Conservation (phyloP, 2,329 filamentous ascomycete species). For the Cordyceps cateniannulata region DNA sequence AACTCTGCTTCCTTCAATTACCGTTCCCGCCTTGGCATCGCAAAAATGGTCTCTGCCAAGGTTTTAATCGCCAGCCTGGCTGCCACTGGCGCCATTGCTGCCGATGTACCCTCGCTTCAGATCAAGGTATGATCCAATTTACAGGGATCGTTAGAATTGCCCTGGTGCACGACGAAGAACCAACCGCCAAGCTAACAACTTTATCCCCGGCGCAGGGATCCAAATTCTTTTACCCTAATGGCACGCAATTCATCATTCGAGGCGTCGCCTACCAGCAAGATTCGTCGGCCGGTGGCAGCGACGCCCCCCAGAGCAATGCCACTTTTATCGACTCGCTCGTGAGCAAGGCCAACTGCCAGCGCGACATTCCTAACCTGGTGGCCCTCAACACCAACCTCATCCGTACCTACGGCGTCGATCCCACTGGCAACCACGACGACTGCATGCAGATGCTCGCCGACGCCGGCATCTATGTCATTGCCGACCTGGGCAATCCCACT, state of each 20-base stretch:
- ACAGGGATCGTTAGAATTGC: not conserved
- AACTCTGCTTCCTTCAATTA: conserved; percentile 13
- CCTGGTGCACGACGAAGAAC: not conserved
- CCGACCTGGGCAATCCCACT: conserved; percentile 77
- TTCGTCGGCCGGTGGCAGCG: conserved; percentile 45
- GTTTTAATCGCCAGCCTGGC: conserved; percentile 30
- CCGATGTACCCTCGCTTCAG: conserved; percentile 50
- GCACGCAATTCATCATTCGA: conserved; percentile 67
- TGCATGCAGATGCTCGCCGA: conserved; percentile 82
- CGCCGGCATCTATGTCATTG: conserved; percentile 90
- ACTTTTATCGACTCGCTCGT: conserved; percentile 77
- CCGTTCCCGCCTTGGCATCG: not conserved
- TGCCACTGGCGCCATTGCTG: conserved; percentile 34
- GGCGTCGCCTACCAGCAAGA: conserved; percentile 95
- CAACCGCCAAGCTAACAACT: not conserved
- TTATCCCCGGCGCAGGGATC: conserved; percentile 45
- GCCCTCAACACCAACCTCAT: conserved; percentile 85
- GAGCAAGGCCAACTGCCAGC: conserved; percentile 63
- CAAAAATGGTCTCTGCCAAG: conserved; percentile 18
- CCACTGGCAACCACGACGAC: conserved; percentile 64
- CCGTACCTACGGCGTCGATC: conserved; percentile 89
- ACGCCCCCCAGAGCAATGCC: conserved; percentile 29
- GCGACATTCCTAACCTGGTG: conserved; percentile 76
- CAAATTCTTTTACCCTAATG: conserved; percentile 84
- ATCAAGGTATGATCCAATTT: conserved; percentile 53